These are phyloP conservation scores for Scutellaria galericulata DNA, from an alignment of 257 asterid genomes.

Conservation along the genomic window DNA sequence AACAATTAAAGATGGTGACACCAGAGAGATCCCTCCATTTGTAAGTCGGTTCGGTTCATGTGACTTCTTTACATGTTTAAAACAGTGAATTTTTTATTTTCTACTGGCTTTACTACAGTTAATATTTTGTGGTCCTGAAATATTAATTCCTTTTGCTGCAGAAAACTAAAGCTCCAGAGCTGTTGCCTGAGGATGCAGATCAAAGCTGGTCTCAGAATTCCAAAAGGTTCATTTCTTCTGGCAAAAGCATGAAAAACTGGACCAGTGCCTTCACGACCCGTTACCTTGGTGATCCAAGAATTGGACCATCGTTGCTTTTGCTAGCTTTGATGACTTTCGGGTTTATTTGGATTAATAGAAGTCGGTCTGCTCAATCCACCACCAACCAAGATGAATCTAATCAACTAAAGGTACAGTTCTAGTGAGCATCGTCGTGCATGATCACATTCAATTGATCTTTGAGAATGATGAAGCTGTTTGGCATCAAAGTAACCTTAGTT, in stretches of 20 bases:
- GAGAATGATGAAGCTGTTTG: no score
- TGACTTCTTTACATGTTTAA: background rate
- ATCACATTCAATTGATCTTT: no score
- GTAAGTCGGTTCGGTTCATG: constrained; percentile 57
- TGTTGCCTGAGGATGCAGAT: constrained; percentile 80
- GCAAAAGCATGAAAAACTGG: constrained; percentile 52
- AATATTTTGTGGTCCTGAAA: constrained; percentile 18
- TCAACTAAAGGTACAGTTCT: constrained; percentile 47
- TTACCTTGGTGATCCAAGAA: constrained; percentile 75
- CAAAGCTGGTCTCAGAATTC: constrained; percentile 67
- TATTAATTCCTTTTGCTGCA: constrained; percentile 42
- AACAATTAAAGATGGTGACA: constrained; percentile 86
- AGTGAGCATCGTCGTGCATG: no score
- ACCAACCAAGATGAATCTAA: constrained; percentile 43
- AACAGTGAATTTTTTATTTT: background rate
- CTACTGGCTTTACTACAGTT: background rate
- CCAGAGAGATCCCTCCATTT: constrained; percentile 84
- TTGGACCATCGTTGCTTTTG: constrained; percentile 88
- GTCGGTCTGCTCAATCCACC: constrained; percentile 48
- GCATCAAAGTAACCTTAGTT: no score
- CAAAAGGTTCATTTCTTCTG: constrained; percentile 50
- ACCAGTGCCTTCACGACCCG: constrained; percentile 42
- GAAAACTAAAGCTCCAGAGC: constrained; percentile 85
- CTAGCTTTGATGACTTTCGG: constrained; percentile 75
- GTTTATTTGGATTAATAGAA: constrained; percentile 68